Evolutionary conservation across 164 flowering plant genomes (phyloP).

Genomic region (Magnolia sinica): DNA sequence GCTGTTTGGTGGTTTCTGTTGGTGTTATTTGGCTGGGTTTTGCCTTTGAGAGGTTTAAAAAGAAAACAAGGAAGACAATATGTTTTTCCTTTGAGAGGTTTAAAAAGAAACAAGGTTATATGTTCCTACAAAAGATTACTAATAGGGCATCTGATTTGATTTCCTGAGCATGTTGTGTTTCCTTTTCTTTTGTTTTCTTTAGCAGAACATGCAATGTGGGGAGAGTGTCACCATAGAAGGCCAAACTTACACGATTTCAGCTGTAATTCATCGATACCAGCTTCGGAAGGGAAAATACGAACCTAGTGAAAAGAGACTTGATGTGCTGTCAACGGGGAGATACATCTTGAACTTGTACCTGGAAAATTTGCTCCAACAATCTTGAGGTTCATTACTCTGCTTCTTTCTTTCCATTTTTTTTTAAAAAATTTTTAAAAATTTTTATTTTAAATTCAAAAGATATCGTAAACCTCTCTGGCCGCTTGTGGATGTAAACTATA

Average conservation of each 20-base stretch:
- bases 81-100: not conserved
- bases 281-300: constrained; percentile 88
- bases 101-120: too few species aligned
- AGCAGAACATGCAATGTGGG: constrained; percentile 87
- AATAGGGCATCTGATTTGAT: not conserved
- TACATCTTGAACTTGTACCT: constrained; percentile 77
- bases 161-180: not conserved
- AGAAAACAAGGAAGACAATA: not conserved
- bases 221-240: constrained; percentile 90
- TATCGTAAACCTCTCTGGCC: too few species aligned
- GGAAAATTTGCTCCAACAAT: constrained; percentile 69
- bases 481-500: too few species aligned
- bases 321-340: constrained; percentile 85
- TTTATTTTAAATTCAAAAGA: too few species aligned
- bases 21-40: too few species aligned
- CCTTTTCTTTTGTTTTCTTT: constrained; percentile 3
- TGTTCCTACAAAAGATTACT: not conserved
- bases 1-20: too few species aligned
- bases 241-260: constrained; percentile 71
- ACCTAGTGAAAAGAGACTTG: constrained; percentile 87
- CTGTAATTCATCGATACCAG: constrained; percentile 87
- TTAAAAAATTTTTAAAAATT: too few species aligned
- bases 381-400: constrained; percentile 30
- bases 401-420: not conserved
- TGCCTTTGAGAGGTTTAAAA: too few species aligned